Conservation (phyloP, 768 basidiomycete species). For the Cytidiella melzeri region DNA sequence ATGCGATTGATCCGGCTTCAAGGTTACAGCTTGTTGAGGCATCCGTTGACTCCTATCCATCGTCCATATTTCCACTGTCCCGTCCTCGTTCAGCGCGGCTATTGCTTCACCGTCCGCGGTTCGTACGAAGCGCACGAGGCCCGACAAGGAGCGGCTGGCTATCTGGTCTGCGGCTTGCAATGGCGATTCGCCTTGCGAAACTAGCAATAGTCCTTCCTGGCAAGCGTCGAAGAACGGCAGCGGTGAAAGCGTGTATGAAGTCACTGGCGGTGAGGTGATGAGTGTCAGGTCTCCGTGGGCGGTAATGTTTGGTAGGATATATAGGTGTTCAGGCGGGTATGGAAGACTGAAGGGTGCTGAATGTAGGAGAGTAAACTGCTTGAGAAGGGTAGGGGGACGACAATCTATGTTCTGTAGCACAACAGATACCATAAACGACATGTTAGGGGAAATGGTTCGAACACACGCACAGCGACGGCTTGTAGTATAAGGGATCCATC, state of each 20-base stretch:
- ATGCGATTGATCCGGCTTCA: constrained; percentile 32
- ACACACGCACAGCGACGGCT: constrained; percentile 59
- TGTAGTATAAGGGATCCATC: constrained; percentile 73
- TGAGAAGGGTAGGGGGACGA: constrained; percentile 77
- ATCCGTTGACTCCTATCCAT: constrained; percentile 39
- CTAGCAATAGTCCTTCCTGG: constrained; percentile 38
- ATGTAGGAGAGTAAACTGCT: constrained; percentile 68
- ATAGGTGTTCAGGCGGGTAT: constrained; percentile 43
- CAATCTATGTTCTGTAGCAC: constrained; percentile 79
- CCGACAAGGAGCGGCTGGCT: constrained; percentile 29
- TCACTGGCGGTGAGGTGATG: constrained; percentile 60
- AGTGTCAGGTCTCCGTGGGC: constrained; percentile 40
- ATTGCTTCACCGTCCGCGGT: constrained; percentile 78
- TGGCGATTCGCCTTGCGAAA: neutral
- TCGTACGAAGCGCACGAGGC: constrained; percentile 57
- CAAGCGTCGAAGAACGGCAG: constrained; percentile 58
- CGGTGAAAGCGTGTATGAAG: constrained; percentile 53
- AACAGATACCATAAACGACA: neutral
- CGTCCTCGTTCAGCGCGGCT: constrained; percentile 52
- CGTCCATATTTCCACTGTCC: constrained; percentile 61
- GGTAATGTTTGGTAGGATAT: constrained; percentile 44
- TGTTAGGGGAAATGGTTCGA: neutral
- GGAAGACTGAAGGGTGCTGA: constrained; percentile 45
- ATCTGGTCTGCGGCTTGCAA: neutral
- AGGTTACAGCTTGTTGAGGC: constrained; percentile 37